Base-by-base conservation (phyloP, 129 eudicot genomes). In the Flaveria sonorensis region DNA sequence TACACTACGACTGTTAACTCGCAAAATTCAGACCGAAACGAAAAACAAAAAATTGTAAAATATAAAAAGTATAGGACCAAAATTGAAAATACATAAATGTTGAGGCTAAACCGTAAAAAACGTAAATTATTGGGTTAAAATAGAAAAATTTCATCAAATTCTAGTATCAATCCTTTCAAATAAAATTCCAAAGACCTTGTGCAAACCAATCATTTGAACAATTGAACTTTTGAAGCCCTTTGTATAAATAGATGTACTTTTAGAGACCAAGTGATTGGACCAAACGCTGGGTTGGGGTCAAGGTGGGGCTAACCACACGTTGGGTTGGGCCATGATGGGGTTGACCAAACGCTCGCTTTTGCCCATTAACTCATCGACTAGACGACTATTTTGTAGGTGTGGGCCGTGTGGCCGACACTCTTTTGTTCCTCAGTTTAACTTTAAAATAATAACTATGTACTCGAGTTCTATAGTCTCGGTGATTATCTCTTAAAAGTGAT, bases 331-430 rank as follows among this genome's bases (percentile, higher is more conserved):
- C 40, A 36, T 36, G 40, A 36, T 6, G 40, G 7, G 40, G 40
- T 6, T 36, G 36, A 30, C 36, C 36, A 30, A 5, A 30, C 36
- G 42, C 12, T 46, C 5, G 40, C 60, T 14, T 46, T 70, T 48
- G 16, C 61, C 75, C 26, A 24, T 61, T 56, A 56, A 74, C 26
- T 20, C 13, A 55, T 55, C 57, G 60, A 74, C 28, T 6, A 36
- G 5, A 36, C 40, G 6, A 36, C 40, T 36, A 36, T 36, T 36
- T 32, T 36, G 48, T 6, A 39, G 19, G 65, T 73, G 69, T 74
- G 71, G 79, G 71, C 79, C 13, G 65, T 73, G 69, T 74, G 71
- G 79, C 79, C 79, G 71, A 74, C 79, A 61, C 24, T n/a, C 26
- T 74, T 55, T 24, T 14, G 36, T 53, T 53, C 66, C 20, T 56